These are phyloP conservation scores for Francoa sonchifolia DNA, from an alignment of 441 rosid genomes.

Conservation along the genomic window DNA sequence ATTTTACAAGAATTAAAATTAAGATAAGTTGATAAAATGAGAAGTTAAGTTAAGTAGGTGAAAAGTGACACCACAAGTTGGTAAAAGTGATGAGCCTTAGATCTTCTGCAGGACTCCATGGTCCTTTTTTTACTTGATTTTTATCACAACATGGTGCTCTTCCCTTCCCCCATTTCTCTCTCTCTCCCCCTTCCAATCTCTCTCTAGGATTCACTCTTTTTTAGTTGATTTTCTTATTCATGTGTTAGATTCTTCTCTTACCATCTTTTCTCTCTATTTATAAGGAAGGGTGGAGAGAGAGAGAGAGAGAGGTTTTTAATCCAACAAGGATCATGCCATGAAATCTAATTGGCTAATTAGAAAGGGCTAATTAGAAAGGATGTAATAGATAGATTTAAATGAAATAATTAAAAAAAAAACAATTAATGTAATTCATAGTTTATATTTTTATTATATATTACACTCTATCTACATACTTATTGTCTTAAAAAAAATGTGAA, in stretches of 20 bases:
- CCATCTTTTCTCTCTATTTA: not conserved
- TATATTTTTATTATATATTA: too few relatives aligned
- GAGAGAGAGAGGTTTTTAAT: not conserved
- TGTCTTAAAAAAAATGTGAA: too few relatives aligned
- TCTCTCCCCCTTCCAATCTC: not conserved
- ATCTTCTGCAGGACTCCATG: constrained; percentile 20
- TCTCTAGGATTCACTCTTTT: not conserved
- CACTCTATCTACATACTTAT: too few relatives aligned
- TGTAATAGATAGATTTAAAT: too few relatives aligned
- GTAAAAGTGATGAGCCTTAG: constrained; percentile 13
- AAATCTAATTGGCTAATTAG: not conserved
- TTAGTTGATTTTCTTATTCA: too few relatives aligned
- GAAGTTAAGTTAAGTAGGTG: constrained; percentile 13
- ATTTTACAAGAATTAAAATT: not conserved
- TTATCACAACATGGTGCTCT: constrained; percentile 18
- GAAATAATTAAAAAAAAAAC: too few relatives aligned
- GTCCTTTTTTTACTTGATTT: constrained; percentile 16
- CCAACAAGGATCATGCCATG: constrained; percentile 2
- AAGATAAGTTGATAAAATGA: not conserved
- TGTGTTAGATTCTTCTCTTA: not conserved
- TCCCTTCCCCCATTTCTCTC: constrained; percentile 10
- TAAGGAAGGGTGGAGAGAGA: not conserved
- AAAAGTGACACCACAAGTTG: constrained; percentile 16
- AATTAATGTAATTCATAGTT: too few relatives aligned
- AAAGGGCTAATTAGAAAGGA: too few relatives aligned